phyloP scores from a whole-genome alignment of 2,329 filamentous ascomycete genomes.

The Bipolaris oryzae region DNA sequence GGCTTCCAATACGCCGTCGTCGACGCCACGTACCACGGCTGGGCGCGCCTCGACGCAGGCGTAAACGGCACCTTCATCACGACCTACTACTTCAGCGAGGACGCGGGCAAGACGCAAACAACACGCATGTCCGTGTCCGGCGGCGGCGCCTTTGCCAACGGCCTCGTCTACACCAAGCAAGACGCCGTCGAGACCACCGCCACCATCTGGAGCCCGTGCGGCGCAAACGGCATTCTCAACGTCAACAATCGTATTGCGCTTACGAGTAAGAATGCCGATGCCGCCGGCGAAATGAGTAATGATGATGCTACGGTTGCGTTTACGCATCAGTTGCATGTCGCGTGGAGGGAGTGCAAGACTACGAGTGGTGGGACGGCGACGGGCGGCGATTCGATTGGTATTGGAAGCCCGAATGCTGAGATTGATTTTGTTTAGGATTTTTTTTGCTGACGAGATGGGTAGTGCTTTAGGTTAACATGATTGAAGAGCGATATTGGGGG shows the following conservation, averaged over 20 bases:
- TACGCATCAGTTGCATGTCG: slow-evolving; percentile 44
- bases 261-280: slow-evolving; percentile 26
- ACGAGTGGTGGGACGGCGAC: slow-evolving; percentile 11
- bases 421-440: slow-evolving; percentile 14
- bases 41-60: slow-evolving; percentile 41
- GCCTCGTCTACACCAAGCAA: slow-evolving; percentile 54
- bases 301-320: slow-evolving; percentile 46
- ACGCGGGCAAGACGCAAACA: slow-evolving; percentile 37
- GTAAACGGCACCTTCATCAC: slow-evolving; percentile 45
- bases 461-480: neutral
- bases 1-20: slow-evolving; percentile 49
- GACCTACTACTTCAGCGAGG: slow-evolving; percentile 48
- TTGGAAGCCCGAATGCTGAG: slow-evolving; percentile 29
- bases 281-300: slow-evolving; percentile 39
- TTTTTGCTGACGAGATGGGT: neutral
- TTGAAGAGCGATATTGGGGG: neutral
- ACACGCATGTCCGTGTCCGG: slow-evolving; percentile 35
- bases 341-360: slow-evolving; percentile 35
- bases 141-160: slow-evolving; percentile 49
- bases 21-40: slow-evolving; percentile 47
- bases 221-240: slow-evolving; percentile 41
- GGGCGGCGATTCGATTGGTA: slow-evolving; percentile 32
- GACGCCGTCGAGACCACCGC: slow-evolving; percentile 49
- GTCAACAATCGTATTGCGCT: slow-evolving; percentile 44
- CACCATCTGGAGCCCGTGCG: slow-evolving; percentile 44